Percentiles rank a stretch among this genome's conserved stretches.
phyloP scores from a whole-genome alignment of 441 rosid genomes.

The Breynia disticha region DNA sequence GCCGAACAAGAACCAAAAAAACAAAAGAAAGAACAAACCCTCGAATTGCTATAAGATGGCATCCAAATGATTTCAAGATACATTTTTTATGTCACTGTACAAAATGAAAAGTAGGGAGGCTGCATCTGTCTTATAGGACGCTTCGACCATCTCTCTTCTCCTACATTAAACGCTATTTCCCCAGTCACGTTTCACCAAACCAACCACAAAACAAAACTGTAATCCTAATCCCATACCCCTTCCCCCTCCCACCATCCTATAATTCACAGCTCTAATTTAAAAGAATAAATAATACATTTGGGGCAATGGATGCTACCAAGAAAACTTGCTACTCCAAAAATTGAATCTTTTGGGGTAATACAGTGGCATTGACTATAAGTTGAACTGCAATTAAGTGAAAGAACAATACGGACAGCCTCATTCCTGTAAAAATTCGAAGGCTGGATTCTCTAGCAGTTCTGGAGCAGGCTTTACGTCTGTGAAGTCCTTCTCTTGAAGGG shows the following conservation, averaged over 20 bases:
- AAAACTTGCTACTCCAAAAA: neutral
- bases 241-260: slow-evolving; percentile 10
- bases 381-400: slow-evolving; percentile 6
- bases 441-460: slow-evolving; percentile 53
- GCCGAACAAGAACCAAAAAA: too few species aligned
- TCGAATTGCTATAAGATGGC: too few species aligned
- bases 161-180: neutral
- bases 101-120: too few species aligned
- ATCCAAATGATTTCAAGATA: too few species aligned
- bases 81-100: neutral
- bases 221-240: slow-evolving; percentile 19
- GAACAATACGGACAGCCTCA: slow-evolving; percentile 26
- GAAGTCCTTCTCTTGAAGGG: slow-evolving; percentile 47
- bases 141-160: neutral
- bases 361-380: slow-evolving; percentile 13
- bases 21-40: too few species aligned
- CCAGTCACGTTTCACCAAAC: neutral
- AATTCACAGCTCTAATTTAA: slow-evolving; percentile 22
- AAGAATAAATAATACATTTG: slow-evolving; percentile 18
- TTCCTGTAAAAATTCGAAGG: slow-evolving; percentile 68
- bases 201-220: neutral
- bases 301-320: slow-evolving; percentile 22
- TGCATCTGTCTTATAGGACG: too few species aligned
- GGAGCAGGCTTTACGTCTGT: slow-evolving; percentile 44
- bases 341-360: slow-evolving; percentile 18